These are phyloP conservation scores for Parastagonospora avenae DNA, from an alignment of 2,329 filamentous ascomycete genomes.

Conservation along the genomic window DNA sequence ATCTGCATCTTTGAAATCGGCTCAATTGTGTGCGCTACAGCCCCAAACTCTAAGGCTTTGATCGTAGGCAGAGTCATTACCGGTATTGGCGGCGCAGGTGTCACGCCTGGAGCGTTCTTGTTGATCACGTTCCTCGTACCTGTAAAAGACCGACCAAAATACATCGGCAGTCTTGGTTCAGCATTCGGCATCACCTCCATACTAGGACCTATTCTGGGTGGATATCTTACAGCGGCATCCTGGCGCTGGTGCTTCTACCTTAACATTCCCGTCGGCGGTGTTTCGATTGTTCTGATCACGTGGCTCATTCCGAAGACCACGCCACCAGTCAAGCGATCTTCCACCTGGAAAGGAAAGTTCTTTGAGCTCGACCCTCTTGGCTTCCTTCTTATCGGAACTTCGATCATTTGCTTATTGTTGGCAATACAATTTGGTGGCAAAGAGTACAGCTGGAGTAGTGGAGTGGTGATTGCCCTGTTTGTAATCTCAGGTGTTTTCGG, in stretches of 20 bases:
- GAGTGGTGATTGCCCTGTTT: constrained; percentile 51
- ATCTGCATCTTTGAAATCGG: constrained; percentile 51
- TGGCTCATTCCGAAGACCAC: neutral
- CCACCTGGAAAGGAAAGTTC: constrained; percentile 9
- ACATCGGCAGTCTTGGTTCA: constrained; percentile 49
- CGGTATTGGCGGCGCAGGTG: constrained; percentile 51
- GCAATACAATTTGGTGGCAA: constrained; percentile 38
- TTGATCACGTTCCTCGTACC: constrained; percentile 45
- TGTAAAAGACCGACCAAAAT: constrained; percentile 47
- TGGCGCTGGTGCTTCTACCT: constrained; percentile 57
- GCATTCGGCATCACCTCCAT: constrained; percentile 48
- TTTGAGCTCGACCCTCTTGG: constrained; percentile 44
- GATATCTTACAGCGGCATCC: constrained; percentile 59
- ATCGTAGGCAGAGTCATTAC: constrained; percentile 53
- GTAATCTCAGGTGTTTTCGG: constrained; percentile 48
- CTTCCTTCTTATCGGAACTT: constrained; percentile 42
- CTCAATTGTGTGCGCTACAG: constrained; percentile 48
- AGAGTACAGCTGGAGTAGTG: constrained; percentile 46
- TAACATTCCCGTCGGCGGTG: constrained; percentile 15
- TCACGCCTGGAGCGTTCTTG: constrained; percentile 39
- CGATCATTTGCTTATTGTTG: constrained; percentile 30
- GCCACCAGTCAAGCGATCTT: neutral
- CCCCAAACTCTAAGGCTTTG: constrained; percentile 45
- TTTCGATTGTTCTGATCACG: constrained; percentile 8
- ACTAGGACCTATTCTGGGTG: constrained; percentile 15